These are phyloP conservation scores for Neospermospora avenae DNA, from an alignment of 2,329 filamentous ascomycete genomes.

Conservation along the genomic window DNA sequence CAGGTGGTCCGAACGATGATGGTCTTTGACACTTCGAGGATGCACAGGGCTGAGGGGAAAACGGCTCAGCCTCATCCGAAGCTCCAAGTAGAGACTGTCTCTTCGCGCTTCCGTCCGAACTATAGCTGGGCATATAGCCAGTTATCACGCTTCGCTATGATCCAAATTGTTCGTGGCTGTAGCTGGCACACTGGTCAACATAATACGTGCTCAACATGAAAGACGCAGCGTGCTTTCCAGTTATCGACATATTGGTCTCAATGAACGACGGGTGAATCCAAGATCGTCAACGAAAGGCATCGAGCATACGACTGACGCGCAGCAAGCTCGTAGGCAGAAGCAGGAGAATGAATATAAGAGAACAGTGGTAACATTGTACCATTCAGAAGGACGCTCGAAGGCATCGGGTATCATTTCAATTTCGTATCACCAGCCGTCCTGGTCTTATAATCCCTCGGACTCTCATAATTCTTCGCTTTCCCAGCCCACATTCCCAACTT, in stretches of 20 bases:
- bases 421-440: conserved; percentile 38
- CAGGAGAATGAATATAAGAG: neutral
- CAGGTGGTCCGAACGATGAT: neutral
- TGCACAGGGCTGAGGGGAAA: conserved; percentile 3
- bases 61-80: conserved; percentile 3
- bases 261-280: neutral
- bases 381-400: neutral
- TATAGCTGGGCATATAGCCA: neutral
- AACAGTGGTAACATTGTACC: neutral
- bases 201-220: neutral
- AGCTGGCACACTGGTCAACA: neutral
- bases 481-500: conserved; percentile 74
- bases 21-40: neutral
- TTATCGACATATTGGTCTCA: neutral
- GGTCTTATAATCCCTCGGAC: conserved; percentile 82
- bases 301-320: neutral
- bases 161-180: too few relatives aligned
- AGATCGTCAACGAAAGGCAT: too few relatives aligned
- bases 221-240: neutral
- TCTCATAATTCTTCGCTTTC: conserved; percentile 65
- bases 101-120: neutral
- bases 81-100: neutral
- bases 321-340: neutral
- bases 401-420: conserved; percentile 11
- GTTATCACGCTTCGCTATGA: neutral